A percentile compares a stretch with the other conserved stretches of the same genome.
phyloP scores from a whole-genome alignment of 331 rosid species.

The Saraca asoca region DNA sequence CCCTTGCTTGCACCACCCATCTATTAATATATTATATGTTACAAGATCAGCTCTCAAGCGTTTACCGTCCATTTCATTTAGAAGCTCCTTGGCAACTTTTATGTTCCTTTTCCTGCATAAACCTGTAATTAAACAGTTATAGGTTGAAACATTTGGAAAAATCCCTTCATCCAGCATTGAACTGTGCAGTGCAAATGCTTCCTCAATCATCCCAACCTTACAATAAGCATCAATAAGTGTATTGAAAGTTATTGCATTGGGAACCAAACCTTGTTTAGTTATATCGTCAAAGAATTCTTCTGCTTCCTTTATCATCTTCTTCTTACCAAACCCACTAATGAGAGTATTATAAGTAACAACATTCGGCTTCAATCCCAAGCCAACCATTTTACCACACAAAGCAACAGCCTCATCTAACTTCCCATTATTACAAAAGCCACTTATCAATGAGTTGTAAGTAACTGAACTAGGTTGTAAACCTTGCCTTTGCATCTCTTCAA shows the following conservation, averaged over 20 bases:
- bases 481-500: constrained; percentile 49
- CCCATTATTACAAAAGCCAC: constrained; percentile 44
- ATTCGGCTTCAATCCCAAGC: constrained; percentile 45
- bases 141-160: constrained; percentile 46
- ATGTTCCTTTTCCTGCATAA: constrained; percentile 35
- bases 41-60: constrained; percentile 40
- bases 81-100: constrained; percentile 44
- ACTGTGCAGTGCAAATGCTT: constrained; percentile 40
- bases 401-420: constrained; percentile 48
- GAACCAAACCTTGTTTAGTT: constrained; percentile 41
- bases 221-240: constrained; percentile 49
- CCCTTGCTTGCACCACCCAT: constrained; percentile 32
- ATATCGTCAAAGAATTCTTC: constrained; percentile 41
- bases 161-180: constrained; percentile 48
- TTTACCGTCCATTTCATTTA: constrained; percentile 40
- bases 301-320: constrained; percentile 48
- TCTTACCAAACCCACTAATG: constrained; percentile 50
- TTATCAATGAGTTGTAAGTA: constrained; percentile 48
- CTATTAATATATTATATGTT: constrained; percentile 47
- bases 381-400: constrained; percentile 40
- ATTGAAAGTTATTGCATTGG: constrained; percentile 50
- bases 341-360: constrained; percentile 50
- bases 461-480: constrained; percentile 46
- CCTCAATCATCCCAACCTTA: constrained; percentile 51
- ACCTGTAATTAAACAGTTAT: constrained; percentile 48